phyloP scores from a whole-genome alignment of 352 stramenopile species.

The Pythium chondricola region DNA sequence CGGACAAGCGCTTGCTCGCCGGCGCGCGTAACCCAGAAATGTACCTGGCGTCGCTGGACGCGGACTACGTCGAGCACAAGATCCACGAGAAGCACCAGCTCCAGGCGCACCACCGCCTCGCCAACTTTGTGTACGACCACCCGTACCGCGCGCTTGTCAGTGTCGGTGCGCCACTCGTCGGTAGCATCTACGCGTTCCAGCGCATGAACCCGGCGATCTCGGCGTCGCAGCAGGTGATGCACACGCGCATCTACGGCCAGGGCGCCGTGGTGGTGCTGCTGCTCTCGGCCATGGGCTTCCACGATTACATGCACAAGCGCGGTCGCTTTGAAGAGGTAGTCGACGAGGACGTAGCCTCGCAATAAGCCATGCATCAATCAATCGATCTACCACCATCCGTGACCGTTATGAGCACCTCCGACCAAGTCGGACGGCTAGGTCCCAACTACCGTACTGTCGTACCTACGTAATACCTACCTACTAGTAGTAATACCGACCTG shows the following conservation, averaged over 20 bases:
- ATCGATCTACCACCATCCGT: too few relatives aligned
- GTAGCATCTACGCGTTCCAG: slow-evolving; percentile 66
- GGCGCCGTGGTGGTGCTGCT: slow-evolving; percentile 52
- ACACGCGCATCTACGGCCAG: slow-evolving; percentile 79
- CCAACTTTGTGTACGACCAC: slow-evolving; percentile 78
- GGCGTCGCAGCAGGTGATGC: slow-evolving; percentile 77
- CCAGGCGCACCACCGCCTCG: slow-evolving; percentile 47
- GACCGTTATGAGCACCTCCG: too few relatives aligned
- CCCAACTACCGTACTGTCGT: too few relatives aligned
- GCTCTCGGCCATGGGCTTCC: slow-evolving; percentile 72
- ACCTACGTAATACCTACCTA: too few relatives aligned
- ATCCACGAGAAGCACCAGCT: slow-evolving; percentile 27
- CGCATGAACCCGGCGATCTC: slow-evolving; percentile 57
- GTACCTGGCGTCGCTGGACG: slow-evolving; percentile 52
- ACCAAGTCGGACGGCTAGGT: too few relatives aligned
- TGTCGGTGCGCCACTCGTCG: slow-evolving; percentile 51
- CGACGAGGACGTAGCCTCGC: slow-evolving; percentile 4
- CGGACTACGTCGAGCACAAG: slow-evolving; percentile 28
- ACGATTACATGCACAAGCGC: slow-evolving; percentile 73
- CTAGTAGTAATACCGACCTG: too few relatives aligned
- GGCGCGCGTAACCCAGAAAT: slow-evolving; percentile 59
- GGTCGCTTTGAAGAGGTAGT: slow-evolving; percentile 43
- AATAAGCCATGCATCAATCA: too few relatives aligned
- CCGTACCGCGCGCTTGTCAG: slow-evolving; percentile 51
- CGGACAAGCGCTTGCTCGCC: slow-evolving; percentile 47